Evolutionary conservation across 176 grass and related monocot genomes (phyloP), one percentile per base, ranked within the genome.

Genomic region (Aechmea fasciata): DNA sequence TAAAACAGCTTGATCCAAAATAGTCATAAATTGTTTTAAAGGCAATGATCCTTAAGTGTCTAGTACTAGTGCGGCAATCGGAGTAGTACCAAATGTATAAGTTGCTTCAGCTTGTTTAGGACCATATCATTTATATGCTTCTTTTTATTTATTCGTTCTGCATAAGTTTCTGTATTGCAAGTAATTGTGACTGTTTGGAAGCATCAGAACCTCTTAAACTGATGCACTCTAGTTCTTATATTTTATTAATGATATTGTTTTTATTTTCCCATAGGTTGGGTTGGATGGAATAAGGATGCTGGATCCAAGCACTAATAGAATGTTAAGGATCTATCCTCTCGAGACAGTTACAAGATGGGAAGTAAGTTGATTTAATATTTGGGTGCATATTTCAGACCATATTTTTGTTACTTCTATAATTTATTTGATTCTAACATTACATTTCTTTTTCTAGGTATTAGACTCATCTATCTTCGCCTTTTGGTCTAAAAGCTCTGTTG

Each of bases 271-370:
- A 67, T 77, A 97, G 94, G 77, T 97, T 82, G 94, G 94, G 73
- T 81, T 97, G 82, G 94, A 99, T 93, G 94, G 94, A 75, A 99
- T 99, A 77, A 84, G 85, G 65, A 99, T 99, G 94, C 94, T 99
- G 61, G 94, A 99, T 85, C 84, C 89, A 55, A 99, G 82, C 66
- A 93, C 89, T 68, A 85, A 77, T 65, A 90, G 94, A 65, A 90
- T 82, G 53, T 24, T 99, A 72, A 90, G 89, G 69, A 90, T 99
- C 74, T 99, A 99, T 66, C 77, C 89, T 1, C 94, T 99, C 69
- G 94, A 99, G 65, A 90, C 74, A 19, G 74, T 99, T 20, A 99
- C 87, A 63, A 93, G 89, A 99, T 99, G 94, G 74, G 94, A 99
- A 75, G 94, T 99, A 83, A 85, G 93, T 82, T 51, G 51, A 29